Conservation (phyloP, 805 yeast species). For the Cyberlindnera galapagoensis region DNA sequence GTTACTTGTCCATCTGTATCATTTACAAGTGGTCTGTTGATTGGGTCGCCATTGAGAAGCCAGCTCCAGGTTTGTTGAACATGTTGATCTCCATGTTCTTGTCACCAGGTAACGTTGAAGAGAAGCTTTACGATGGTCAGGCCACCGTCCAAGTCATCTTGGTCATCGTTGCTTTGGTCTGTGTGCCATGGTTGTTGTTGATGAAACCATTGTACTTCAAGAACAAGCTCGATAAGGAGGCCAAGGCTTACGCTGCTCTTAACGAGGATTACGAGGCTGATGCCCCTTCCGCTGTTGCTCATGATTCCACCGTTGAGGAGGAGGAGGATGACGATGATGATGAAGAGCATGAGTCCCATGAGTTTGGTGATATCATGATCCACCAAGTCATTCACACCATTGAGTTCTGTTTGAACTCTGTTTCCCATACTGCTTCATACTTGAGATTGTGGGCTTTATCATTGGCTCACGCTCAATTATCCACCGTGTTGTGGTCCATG, state of each 20-base stretch:
- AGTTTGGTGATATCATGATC: constrained; percentile 92
- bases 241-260: constrained; percentile 22
- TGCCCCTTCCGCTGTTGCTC: too few relatives aligned
- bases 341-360: constrained; percentile 46
- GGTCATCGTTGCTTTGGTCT: constrained; percentile 66
- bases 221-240: constrained; percentile 35
- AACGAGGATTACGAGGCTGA: constrained; percentile 39
- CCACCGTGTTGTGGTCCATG: constrained; percentile 94
- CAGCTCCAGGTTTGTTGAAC: constrained; percentile 90
- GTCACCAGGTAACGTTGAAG: constrained; percentile 85
- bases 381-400: constrained; percentile 98
- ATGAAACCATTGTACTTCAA: constrained; percentile 75
- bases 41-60: constrained; percentile 71
- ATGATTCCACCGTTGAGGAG: constrained; percentile 29
- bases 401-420: constrained; percentile 95
- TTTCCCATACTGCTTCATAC: constrained; percentile 97
- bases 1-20: constrained; percentile 80
- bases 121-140: constrained; percentile 76
- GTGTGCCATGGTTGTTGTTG: constrained; percentile 91
- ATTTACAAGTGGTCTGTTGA: constrained; percentile 93
- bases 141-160: constrained; percentile 65
- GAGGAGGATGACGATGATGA: constrained; percentile 38
- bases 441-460: constrained; percentile 97
- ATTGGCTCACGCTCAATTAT: constrained; percentile 94
- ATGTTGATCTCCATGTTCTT: constrained; percentile 95